Evolutionary conservation across 2,329 filamentous ascomycete genomes (phyloP).

Genomic region (Fusarium sp.): DNA sequence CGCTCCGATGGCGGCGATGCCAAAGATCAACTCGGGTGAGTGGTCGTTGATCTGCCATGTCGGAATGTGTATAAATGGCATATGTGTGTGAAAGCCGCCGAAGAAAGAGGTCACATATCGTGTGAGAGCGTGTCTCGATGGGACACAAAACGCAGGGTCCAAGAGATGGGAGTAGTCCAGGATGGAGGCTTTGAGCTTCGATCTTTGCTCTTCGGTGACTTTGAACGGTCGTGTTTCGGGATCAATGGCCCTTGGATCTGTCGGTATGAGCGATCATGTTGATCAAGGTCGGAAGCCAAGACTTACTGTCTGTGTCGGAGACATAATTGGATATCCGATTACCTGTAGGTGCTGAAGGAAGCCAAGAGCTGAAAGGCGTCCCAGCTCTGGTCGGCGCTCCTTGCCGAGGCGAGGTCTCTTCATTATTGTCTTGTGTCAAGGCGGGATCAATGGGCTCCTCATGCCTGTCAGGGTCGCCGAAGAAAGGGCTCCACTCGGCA

Average conservation of each 20-base stretch:
- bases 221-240: slow-evolving; percentile 31
- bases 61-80: slow-evolving; percentile 50
- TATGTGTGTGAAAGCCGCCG: slow-evolving; percentile 50
- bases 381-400: slow-evolving; percentile 24
- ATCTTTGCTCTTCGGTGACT: slow-evolving; percentile 49
- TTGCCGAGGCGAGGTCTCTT: neutral
- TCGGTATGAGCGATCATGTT: rapidly evolving
- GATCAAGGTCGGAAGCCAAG: rapidly evolving
- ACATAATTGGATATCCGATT: slow-evolving; percentile 38
- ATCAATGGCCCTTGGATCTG: slow-evolving; percentile 4
- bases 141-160: slow-evolving; percentile 44
- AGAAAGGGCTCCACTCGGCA: slow-evolving; percentile 51
- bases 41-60: slow-evolving; percentile 47
- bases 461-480: slow-evolving; percentile 39
- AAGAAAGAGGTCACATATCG: slow-evolving; percentile 44
- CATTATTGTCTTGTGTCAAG: neutral
- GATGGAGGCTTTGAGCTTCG: slow-evolving; percentile 25
- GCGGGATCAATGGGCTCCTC: neutral
- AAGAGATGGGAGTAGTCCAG: slow-evolving; percentile 29
- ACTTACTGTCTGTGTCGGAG: slow-evolving; percentile 14
- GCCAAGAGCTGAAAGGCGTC: slow-evolving; percentile 50
- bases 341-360: slow-evolving; percentile 48
- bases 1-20: slow-evolving; percentile 47
- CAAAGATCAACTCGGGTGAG: slow-evolving; percentile 46
- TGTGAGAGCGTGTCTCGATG: slow-evolving; percentile 49